Conservation (phyloP, 1,284 basidiomycete genomes). For the Ustilago nuda region DNA sequence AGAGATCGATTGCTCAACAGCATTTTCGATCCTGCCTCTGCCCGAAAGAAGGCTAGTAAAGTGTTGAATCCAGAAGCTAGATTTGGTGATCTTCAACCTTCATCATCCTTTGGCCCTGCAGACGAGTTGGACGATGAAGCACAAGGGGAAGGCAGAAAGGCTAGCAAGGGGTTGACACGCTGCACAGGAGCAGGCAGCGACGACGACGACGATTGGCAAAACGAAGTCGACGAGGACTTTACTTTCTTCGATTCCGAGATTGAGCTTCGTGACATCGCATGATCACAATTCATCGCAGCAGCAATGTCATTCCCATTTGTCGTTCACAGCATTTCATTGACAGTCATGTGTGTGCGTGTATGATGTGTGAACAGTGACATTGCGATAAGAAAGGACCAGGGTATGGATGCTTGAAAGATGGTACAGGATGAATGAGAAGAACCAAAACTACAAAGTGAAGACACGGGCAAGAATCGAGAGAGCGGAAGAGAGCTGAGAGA, state of each 20-base stretch:
- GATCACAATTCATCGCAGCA: background rate
- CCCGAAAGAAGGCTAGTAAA: background rate
- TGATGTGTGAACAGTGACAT: slow-evolving; percentile 21
- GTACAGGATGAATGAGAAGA: slow-evolving; percentile 14
- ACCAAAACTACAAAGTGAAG: slow-evolving; percentile 3
- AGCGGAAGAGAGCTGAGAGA: background rate
- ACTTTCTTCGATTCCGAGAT: slow-evolving; percentile 48
- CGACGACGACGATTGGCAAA: slow-evolving; percentile 47
- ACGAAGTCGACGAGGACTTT: slow-evolving; percentile 41
- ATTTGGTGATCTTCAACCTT: slow-evolving; percentile 21
- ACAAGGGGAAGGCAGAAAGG: background rate
- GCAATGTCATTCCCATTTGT: background rate
- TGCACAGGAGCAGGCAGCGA: background rate
- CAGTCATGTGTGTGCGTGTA: background rate
- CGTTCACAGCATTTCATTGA: slow-evolving; percentile 3
- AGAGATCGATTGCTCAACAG: slow-evolving; percentile 12
- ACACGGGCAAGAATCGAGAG: background rate
- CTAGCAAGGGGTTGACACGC: background rate
- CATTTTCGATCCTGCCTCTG: slow-evolving; percentile 25
- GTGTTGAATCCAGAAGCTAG: slow-evolving; percentile 28
- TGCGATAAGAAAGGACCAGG: slow-evolving; percentile 8
- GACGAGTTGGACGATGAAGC: slow-evolving; percentile 6
- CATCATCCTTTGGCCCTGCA: background rate
- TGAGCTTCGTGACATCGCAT: slow-evolving; percentile 37
- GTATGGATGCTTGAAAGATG: slow-evolving; percentile 20